Base-by-base conservation (phyloP, 1,284 basidiomycete genomes). In the Volvariella surrecta region DNA sequence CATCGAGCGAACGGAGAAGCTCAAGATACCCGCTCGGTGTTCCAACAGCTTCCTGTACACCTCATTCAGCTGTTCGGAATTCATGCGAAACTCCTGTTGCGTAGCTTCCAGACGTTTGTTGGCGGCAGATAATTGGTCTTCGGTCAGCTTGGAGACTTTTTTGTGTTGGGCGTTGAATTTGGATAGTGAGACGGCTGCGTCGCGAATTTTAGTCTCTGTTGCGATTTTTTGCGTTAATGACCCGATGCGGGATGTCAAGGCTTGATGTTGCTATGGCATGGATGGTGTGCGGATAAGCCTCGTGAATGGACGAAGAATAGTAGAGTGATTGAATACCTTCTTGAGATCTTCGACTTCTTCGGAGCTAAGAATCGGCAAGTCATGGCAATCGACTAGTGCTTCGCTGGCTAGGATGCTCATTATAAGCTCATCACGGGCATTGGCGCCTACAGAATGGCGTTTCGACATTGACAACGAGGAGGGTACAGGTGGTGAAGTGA, bases 331-430 rank as follows among this genome's bases (percentile, higher is more conserved):
- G n/a, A n/a, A 39, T 52, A 88, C 89, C 77, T 89, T 89, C 68
- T 91, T 93, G 52, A 92, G 74, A 42, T 86, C 84, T 51, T 94
- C 91, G n/a, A 92, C 84, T 54, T 92, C 85, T 52, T 95, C 91
- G 44, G 87, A 80, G 50, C 70, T 76, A 37, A 89, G 68, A 17
- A 92, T 79, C 41, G 82, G 75, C 54, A 78, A 84, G 37, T 75
- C 74, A 20, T 85, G 74, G 54, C 86, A 87, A 54, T 89, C 85
- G 18, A 89, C 79, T 21, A 89, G 77, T 2, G 90, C 91, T 63
- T 94, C 89, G 47, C 87, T 89, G 22, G 90, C 85, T 43, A 93
- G 67, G 32, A 95, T 70, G 54, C 83, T 83, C 58, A 92, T 74
- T 46, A 92, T 70, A 43, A 93, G 73, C 53, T 90, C 87, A 54